Conservation (phyloP, 371 early-diverging fungal genomes). For the Blakeslea trispora region DNA sequence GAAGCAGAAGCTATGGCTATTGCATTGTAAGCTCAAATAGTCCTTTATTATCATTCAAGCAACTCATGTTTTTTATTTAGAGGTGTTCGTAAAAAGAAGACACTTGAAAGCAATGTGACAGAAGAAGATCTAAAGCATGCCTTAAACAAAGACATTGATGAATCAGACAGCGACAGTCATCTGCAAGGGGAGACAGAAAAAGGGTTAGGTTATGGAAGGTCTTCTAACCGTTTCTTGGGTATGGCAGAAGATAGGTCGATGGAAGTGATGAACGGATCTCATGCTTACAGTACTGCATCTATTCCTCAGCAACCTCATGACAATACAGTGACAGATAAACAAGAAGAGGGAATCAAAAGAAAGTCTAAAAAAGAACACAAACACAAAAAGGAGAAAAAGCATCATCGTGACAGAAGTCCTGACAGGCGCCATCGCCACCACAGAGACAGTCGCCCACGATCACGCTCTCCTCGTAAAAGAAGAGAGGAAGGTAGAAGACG, state of each 20-base stretch:
- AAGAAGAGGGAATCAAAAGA: conserved; percentile 36
- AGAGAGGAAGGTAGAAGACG: not conserved
- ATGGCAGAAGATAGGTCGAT: conserved; percentile 4
- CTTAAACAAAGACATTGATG: conserved; percentile 47
- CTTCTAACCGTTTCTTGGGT: conserved; percentile 24
- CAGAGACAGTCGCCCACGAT: conserved; percentile 10
- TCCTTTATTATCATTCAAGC: no score
- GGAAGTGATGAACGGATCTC: no score
- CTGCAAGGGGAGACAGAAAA: conserved; percentile 36
- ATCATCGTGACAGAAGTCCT: conserved; percentile 22
- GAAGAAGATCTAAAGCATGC: conserved; percentile 62
- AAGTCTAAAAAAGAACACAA: conserved; percentile 44
- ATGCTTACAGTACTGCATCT: no score
- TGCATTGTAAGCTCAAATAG: conserved; percentile 58
- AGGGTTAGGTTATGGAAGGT: conserved; percentile 64
- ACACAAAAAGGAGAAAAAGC: conserved; percentile 33
- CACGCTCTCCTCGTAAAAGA: not conserved
- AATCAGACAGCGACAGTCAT: conserved; percentile 36
- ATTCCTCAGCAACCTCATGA: no score
- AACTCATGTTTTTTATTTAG: conserved; percentile 17
- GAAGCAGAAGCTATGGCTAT: conserved; percentile 83
- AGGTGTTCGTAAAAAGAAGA: conserved; percentile 58
- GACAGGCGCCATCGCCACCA: conserved; percentile 18
- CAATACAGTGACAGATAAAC: not conserved
- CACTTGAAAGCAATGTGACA: conserved; percentile 54